Conservation (phyloP, 1,284 basidiomycete species). For the Cutaneotrichosporon cavernicola region DNA sequence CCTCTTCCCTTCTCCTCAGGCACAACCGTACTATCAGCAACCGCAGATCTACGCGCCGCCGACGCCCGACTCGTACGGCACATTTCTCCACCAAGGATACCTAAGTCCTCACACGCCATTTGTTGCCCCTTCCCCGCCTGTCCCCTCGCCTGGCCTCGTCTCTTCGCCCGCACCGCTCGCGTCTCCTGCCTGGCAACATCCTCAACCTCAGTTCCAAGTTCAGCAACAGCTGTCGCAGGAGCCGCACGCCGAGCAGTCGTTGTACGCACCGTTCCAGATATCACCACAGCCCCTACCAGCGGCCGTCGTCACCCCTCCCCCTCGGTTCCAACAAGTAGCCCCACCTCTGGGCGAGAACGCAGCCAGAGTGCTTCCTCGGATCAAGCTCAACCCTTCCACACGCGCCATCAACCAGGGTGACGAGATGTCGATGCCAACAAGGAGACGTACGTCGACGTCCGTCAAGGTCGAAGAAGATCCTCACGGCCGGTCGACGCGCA, state of each 20-base stretch:
- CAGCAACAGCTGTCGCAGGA: constrained; percentile 13
- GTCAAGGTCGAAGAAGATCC: not conserved
- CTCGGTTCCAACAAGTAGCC: not conserved
- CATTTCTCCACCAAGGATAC: not conserved
- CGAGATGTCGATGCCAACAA: constrained; percentile 7
- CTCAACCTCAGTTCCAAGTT: constrained; percentile 6
- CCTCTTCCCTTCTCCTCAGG: constrained; percentile 1
- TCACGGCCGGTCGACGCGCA: constrained; percentile 6
- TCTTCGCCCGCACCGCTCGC: not conserved
- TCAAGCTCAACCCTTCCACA: constrained; percentile 24
- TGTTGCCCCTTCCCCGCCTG: not conserved
- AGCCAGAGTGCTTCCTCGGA: constrained; percentile 4
- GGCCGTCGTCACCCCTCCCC: not conserved
- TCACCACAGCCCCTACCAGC: not conserved
- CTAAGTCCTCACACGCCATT: constrained; percentile 4
- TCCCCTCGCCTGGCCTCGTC: not conserved
- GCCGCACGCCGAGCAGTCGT: constrained; percentile 5
- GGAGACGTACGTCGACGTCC: constrained; percentile 10
- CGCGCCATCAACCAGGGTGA: not conserved
- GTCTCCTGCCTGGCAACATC: constrained; percentile 6
- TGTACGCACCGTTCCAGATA: not conserved
- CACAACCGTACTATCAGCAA: constrained; percentile 2
- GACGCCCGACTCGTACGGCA: not conserved
- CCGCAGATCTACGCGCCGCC: constrained; percentile 11
- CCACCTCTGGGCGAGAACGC: not conserved